A percentile compares a stretch with the other conserved stretches of the same genome.
Evolutionary conservation across 1,284 basidiomycete genomes (phyloP).

Genomic region (Hortiboletus rubellus): DNA sequence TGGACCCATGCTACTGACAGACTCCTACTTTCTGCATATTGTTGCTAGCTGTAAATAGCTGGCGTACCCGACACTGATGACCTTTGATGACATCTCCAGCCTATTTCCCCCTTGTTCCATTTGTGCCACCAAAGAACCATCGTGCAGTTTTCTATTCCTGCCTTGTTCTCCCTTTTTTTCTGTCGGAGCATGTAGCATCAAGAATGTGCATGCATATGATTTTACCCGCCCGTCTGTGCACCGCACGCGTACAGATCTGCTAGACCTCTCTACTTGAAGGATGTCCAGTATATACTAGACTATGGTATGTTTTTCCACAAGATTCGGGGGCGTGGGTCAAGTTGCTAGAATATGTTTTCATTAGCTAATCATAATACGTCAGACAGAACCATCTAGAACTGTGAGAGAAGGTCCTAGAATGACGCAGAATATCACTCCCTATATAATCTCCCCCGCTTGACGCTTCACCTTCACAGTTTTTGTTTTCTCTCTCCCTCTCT

Average conservation of each 20-base stretch:
- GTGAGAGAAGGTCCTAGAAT: slow-evolving; percentile 41
- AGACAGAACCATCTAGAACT: slow-evolving; percentile 39
- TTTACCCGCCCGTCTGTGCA: slow-evolving; percentile 22
- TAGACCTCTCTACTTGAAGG: slow-evolving; percentile 24
- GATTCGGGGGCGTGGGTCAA: background rate
- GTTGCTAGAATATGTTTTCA: slow-evolving; percentile 18
- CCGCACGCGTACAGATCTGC: slow-evolving; percentile 29
- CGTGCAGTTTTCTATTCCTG: slow-evolving; percentile 12
- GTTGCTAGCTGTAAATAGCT: slow-evolving; percentile 30
- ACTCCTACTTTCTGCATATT: slow-evolving; percentile 18
- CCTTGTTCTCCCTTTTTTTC: slow-evolving; percentile 1
- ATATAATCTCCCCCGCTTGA: slow-evolving; percentile 34
- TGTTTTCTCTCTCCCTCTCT: slow-evolving; percentile 15
- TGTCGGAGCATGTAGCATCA: slow-evolving; percentile 26
- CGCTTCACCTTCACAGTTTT: slow-evolving; percentile 12
- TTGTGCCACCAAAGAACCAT: slow-evolving; percentile 24
- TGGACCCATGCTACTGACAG: slow-evolving; percentile 17
- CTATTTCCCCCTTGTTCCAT: slow-evolving; percentile 19
- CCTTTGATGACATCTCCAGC: slow-evolving; percentile 30
- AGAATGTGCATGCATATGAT: slow-evolving; percentile 31
- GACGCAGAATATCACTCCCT: slow-evolving; percentile 32
- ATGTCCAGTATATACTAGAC: slow-evolving; percentile 17
- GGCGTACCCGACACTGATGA: slow-evolving; percentile 27
- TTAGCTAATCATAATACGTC: slow-evolving; percentile 38
- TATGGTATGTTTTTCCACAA: background rate